phyloP scores from a whole-genome alignment of 75 land plant genomes.

The Cryptomeria japonica region DNA sequence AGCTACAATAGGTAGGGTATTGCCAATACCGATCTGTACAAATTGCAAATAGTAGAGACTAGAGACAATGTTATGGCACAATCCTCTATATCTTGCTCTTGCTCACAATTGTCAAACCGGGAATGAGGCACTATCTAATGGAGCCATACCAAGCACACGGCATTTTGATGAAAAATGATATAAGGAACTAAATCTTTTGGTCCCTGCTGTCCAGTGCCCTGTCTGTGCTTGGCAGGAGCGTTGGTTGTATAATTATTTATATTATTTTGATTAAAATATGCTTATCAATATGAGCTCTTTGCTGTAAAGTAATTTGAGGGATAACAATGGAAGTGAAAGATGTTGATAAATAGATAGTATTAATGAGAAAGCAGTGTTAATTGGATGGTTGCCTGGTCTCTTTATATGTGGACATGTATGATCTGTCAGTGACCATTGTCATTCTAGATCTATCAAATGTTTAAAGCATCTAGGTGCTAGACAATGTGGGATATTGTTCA shows the following conservation, averaged over 20 bases:
- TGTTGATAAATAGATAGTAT: background rate
- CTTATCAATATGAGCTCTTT: background rate
- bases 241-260: background rate
- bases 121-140: slow-evolving; percentile 71
- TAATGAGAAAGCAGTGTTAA: background rate
- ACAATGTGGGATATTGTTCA: background rate
- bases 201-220: slow-evolving; percentile 70
- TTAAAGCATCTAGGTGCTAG: background rate
- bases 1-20: slow-evolving; percentile 89
- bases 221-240: slow-evolving; percentile 76
- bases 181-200: slow-evolving; percentile 70
- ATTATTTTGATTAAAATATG: background rate
- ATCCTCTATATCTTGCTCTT: slow-evolving; percentile 77
- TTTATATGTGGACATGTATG: background rate
- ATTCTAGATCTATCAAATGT: background rate
- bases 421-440: background rate
- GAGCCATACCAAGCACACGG: slow-evolving; percentile 78
- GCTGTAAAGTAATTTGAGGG: background rate
- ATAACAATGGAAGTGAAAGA: background rate
- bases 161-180: slow-evolving; percentile 67
- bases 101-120: slow-evolving; percentile 51
- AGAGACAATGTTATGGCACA: slow-evolving; percentile 2
- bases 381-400: background rate
- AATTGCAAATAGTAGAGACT: background rate
- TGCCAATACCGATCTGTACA: slow-evolving; percentile 77